Conservation (phyloP, 1,284 basidiomycete genomes). For the Ceratobasidium theobromae region DNA sequence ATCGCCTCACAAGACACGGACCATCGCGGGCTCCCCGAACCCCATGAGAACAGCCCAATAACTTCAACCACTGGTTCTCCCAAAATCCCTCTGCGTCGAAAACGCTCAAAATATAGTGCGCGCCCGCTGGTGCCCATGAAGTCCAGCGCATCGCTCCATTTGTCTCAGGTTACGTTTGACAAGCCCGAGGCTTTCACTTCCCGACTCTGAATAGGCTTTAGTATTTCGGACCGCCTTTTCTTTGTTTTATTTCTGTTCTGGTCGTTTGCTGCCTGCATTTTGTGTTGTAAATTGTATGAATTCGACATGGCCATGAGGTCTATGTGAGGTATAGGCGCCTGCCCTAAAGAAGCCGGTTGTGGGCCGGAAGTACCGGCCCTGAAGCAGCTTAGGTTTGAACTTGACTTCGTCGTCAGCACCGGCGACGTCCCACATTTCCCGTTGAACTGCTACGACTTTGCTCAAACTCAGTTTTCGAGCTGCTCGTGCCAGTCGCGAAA, state of each 20-base stretch:
- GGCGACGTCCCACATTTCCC: constrained; percentile 11
- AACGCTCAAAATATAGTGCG: constrained; percentile 19
- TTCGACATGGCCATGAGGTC: neutral
- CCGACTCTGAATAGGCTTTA: neutral
- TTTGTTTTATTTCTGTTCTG: neutral
- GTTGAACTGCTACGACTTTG: constrained; percentile 1
- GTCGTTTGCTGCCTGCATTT: neutral
- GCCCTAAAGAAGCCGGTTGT: constrained; percentile 6
- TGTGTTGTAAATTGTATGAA: constrained; percentile 5
- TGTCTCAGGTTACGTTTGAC: constrained; percentile 15
- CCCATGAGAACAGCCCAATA: too few species aligned
- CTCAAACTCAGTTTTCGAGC: neutral
- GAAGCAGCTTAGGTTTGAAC: constrained; percentile 16
- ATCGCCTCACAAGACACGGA: neutral
- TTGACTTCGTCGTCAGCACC: constrained; percentile 17
- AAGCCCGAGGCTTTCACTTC: neutral
- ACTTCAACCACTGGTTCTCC: too few species aligned
- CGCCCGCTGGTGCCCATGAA: constrained; percentile 6
- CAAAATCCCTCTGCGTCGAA: constrained; percentile 1
- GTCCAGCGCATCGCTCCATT: constrained; percentile 11
- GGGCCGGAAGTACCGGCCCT: neutral
- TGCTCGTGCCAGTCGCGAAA: neutral
- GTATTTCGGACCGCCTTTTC: neutral
- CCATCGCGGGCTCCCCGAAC: too few species aligned
- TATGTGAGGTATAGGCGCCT: constrained; percentile 1